These are phyloP conservation scores for Aureoboletus auriporus DNA, from an alignment of 768 basidiomycete genomes.

Conservation along the genomic window DNA sequence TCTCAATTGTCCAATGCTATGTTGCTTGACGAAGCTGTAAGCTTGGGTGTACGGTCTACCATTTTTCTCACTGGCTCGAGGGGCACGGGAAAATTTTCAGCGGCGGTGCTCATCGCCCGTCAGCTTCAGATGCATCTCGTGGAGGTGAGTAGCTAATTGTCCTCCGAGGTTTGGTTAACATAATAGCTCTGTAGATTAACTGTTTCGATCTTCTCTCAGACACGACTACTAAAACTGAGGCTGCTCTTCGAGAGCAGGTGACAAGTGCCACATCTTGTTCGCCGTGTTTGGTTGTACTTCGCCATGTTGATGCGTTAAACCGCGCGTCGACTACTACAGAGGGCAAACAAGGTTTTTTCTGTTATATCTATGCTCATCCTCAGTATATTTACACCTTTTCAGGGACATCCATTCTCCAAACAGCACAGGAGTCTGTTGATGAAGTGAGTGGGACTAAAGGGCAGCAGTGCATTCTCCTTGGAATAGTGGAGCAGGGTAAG, in stretches of 20 bases:
- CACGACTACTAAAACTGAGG: conserved; percentile 70
- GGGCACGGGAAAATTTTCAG: conserved; percentile 78
- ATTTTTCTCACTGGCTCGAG: conserved; percentile 75
- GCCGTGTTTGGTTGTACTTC: conserved; percentile 80
- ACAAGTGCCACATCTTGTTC: conserved; percentile 75
- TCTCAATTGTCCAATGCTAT: conserved; percentile 57
- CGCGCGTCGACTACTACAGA: conserved; percentile 58
- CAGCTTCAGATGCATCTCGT: conserved; percentile 72
- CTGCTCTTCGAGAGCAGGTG: conserved; percentile 63
- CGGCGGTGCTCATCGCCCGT: conserved; percentile 51
- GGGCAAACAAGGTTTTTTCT: conserved; percentile 50
- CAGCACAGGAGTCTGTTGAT: conserved; percentile 60
- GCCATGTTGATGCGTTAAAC: conserved; percentile 76
- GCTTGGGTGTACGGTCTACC: conserved; percentile 63
- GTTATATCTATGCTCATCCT: not conserved
- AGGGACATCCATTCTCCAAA: conserved; percentile 58
- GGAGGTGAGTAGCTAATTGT: conserved; percentile 45
- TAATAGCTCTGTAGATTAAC: conserved; percentile 55
- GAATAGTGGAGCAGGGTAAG: conserved; percentile 61
- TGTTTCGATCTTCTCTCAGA: conserved; percentile 85
- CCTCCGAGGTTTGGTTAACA: not conserved
- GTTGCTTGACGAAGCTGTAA: conserved; percentile 49
- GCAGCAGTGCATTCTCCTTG: conserved; percentile 73
- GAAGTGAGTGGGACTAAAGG: conserved; percentile 56
- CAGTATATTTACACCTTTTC: not conserved